Percentiles rank a stretch among this genome's conserved stretches.
Conservation (phyloP, 768 basidiomycete species). For the Ephemerocybe angulata region DNA sequence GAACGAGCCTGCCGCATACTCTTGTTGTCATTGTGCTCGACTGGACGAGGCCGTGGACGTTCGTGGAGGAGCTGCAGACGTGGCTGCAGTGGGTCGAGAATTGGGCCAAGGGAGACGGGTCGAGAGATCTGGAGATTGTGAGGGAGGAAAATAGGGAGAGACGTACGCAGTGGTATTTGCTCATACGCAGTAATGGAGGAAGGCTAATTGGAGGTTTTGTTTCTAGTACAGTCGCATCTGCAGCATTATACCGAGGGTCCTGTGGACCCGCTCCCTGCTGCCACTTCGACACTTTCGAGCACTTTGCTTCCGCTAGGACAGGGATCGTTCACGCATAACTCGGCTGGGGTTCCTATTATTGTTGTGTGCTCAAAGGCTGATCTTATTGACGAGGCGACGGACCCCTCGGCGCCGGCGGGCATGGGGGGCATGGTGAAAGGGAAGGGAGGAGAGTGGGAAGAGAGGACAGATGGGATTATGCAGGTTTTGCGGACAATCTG, state of each 20-base stretch:
- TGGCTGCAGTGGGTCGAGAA: slow-evolving; percentile 87
- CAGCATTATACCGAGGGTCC: slow-evolving; percentile 89
- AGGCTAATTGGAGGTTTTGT: slow-evolving; percentile 7
- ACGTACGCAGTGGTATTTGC: slow-evolving; percentile 44
- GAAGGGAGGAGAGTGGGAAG: slow-evolving; percentile 92
- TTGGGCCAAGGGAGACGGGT: slow-evolving; percentile 69
- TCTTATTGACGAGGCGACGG: slow-evolving; percentile 79
- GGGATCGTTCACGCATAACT: slow-evolving; percentile 85
- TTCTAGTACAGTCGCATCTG: slow-evolving; percentile 77
- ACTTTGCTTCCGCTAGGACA: slow-evolving; percentile 79
- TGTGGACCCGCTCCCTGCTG: slow-evolving; percentile 56
- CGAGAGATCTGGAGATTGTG: slow-evolving; percentile 68
- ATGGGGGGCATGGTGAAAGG: slow-evolving; percentile 92
- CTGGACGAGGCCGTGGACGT: slow-evolving; percentile 94
- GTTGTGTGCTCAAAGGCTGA: slow-evolving; percentile 94
- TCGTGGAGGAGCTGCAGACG: slow-evolving; percentile 75
- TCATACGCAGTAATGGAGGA: slow-evolving; percentile 5
- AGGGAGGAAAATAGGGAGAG: slow-evolving; percentile 82
- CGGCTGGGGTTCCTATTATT: slow-evolving; percentile 79
- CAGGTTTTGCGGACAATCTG: slow-evolving; percentile 92
- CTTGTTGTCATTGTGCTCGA: slow-evolving; percentile 84
- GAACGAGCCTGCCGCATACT: slow-evolving; percentile 62
- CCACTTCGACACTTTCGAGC: slow-evolving; percentile 56
- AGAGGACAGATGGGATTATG: slow-evolving; percentile 91
- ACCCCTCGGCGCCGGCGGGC: slow-evolving; percentile 71